Conservation (phyloP, 345 rosid species). For the Lagerstroemia speciosa region DNA sequence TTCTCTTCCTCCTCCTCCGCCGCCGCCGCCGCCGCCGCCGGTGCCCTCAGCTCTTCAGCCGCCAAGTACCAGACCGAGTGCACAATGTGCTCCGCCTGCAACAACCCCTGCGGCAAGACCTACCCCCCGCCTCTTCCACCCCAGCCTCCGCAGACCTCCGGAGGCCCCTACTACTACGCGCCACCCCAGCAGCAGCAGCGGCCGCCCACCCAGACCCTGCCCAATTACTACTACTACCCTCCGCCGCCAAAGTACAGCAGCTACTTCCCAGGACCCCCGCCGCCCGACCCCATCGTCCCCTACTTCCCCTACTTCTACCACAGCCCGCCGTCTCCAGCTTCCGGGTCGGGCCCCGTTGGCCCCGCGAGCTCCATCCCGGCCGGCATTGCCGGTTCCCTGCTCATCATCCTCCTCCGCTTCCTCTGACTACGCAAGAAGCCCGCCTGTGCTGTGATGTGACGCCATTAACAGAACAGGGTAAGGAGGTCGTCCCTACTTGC, state of each 20-base stretch:
- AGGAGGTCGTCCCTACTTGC: too few relatives aligned
- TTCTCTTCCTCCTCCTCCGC: constrained; percentile 13
- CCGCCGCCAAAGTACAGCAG: constrained; percentile 38
- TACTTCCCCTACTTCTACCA: constrained; percentile 84
- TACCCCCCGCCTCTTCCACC: constrained; percentile 53
- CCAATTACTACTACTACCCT: constrained; percentile 7
- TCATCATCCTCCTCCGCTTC: neutral
- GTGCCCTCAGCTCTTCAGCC: constrained; percentile 9
- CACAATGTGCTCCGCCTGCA: constrained; percentile 82
- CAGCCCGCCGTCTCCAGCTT: constrained; percentile 29
- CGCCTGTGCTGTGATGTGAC: too few relatives aligned
- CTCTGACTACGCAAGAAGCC: too few relatives aligned
- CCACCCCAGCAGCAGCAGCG: constrained; percentile 45
- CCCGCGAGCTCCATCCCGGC: neutral
- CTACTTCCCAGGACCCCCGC: constrained; percentile 55
- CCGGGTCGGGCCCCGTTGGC: neutral
- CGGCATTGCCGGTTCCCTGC: neutral
- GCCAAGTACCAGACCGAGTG: constrained; percentile 59
- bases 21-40: constrained; percentile 14
- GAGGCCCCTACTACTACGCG: constrained; percentile 45
- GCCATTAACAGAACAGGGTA: too few relatives aligned
- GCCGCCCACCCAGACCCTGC: constrained; percentile 33
- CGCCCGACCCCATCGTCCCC: constrained; percentile 98
- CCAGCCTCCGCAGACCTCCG: constrained; percentile 45
- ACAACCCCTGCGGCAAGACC: constrained; percentile 50